A percentile compares a stretch with the other conserved stretches of the same genome.
These are phyloP conservation scores for Populus hybrid DNA, from an alignment of 441 rosid genomes.

Conservation along the genomic window DNA sequence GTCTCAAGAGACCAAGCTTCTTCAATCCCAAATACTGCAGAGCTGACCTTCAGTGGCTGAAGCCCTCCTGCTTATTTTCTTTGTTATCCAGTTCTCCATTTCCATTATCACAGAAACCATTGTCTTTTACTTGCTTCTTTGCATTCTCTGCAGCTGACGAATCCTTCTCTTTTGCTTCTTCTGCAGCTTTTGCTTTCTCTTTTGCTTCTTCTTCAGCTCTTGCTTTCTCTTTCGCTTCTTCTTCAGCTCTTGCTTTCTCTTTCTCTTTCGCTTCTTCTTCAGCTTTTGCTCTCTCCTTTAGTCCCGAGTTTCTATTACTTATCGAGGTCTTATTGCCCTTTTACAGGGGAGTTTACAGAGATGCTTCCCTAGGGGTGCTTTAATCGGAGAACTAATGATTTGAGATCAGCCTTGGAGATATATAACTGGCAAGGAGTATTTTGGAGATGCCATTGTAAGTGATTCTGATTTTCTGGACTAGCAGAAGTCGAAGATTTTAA, in stretches of 20 bases:
- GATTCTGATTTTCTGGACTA: background rate
- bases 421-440: too few relatives aligned
- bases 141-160: background rate
- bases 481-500: too few relatives aligned
- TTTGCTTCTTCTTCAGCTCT: slow-evolving; percentile 8
- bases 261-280: background rate
- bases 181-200: background rate
- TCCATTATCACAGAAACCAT: background rate
- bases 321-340: too few relatives aligned
- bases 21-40: background rate
- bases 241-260: background rate
- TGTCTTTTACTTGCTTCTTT: background rate
- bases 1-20: background rate
- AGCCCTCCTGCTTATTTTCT: background rate
- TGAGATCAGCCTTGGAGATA: too few relatives aligned
- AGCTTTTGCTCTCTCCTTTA: background rate
- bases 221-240: too few relatives aligned
- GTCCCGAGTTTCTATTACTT: too few relatives aligned
- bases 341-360: too few relatives aligned
- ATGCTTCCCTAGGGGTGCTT: too few relatives aligned
- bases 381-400: too few relatives aligned
- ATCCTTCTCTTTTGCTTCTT: too few relatives aligned
- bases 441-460: too few relatives aligned
- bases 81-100: background rate
- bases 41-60: background rate